phyloP scores from a whole-genome alignment of 768 basidiomycete species.

The Hygrocybe coccinea region DNA sequence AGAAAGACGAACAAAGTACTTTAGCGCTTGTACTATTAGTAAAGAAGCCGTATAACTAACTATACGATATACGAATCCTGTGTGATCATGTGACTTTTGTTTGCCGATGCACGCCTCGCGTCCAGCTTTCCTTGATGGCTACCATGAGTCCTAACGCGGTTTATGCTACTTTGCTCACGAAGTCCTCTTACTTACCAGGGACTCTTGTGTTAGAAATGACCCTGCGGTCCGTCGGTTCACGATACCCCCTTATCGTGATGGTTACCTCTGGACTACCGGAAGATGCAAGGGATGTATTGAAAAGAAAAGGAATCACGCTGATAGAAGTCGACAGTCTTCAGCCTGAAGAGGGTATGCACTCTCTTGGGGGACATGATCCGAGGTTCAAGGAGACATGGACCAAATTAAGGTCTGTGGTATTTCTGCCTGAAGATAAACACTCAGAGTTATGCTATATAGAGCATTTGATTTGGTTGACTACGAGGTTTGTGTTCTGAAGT shows the following conservation, averaged over 20 bases:
- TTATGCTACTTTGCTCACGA: conserved; percentile 78
- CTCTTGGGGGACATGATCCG: conserved; percentile 39
- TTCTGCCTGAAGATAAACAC: background rate
- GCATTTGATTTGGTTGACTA: conserved; percentile 66
- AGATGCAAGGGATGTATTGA: conserved; percentile 49
- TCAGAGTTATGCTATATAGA: conserved; percentile 20
- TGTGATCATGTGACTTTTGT: no score
- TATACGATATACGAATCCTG: no score
- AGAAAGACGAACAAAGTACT: no score
- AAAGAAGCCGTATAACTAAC: no score
- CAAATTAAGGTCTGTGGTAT: conserved; percentile 45
- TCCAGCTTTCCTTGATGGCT: no score
- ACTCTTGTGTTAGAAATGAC: conserved; percentile 57
- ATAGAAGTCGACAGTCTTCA: conserved; percentile 56
- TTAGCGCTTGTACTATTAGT: no score
- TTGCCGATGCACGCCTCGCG: no score
- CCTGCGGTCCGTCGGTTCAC: conserved; percentile 48
- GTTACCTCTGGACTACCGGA: conserved; percentile 54
- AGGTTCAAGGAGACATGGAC: conserved; percentile 72
- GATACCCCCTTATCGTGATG: conserved; percentile 79
- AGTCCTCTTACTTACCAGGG: conserved; percentile 60
- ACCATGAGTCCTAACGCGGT: conserved; percentile 44
- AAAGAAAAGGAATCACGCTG: conserved; percentile 47
- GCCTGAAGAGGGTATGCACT: conserved; percentile 44
- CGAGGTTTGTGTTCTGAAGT: conserved; percentile 41